Evolutionary conservation across 129 eudicot genomes (phyloP), one percentile per base, ranked within the genome.

Genomic region (Ambrosia artemisiifolia): DNA sequence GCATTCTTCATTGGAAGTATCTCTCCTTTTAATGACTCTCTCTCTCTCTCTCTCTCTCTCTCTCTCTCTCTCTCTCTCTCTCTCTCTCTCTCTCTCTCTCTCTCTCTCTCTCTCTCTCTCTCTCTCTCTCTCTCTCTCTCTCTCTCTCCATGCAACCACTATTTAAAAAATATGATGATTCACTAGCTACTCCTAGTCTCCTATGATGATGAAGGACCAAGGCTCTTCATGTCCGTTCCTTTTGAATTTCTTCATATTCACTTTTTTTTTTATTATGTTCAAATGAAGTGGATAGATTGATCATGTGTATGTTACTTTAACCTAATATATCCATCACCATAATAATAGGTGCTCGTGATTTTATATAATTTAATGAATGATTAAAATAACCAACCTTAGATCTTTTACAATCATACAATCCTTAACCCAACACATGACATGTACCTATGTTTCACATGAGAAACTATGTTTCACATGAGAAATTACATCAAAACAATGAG

Each of bases 1-100:
- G 70, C 70, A 2, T 47, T 67, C 63, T 56, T 51, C 73, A 17
- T 69, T 69, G 62, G 47, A 69, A 49, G 18, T 69, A 32, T 65
- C 70, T 56, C 35, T 65, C 54, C 0, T 42, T 36, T 65, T 43
- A 65, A 43, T 42, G 70, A 18, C 49, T 63, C n/a, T 56, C 63
- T 40, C 68, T 63, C n/a, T 56, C 28, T 24, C 28, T 24, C 28
- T 24, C 28, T 24, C 28, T 24, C 28, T 24, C 28, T 24, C 49
- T 63, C n/a, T 56, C 63, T 40, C 68, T 63, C n/a, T 56, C 63
- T 7, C 59, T 53, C 59, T 53, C 28, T 48, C 17, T 24, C 28
- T 24, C 28, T 24, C 28, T 24, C 28, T 24, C 28, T 24, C 28
- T 24, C 49, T 63, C n/a, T 56, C 63, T 40, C 68, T 63, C n/a